Evolutionary conservation across 768 basidiomycete species (phyloP).

Genomic region (Lactarius hengduanensis): DNA sequence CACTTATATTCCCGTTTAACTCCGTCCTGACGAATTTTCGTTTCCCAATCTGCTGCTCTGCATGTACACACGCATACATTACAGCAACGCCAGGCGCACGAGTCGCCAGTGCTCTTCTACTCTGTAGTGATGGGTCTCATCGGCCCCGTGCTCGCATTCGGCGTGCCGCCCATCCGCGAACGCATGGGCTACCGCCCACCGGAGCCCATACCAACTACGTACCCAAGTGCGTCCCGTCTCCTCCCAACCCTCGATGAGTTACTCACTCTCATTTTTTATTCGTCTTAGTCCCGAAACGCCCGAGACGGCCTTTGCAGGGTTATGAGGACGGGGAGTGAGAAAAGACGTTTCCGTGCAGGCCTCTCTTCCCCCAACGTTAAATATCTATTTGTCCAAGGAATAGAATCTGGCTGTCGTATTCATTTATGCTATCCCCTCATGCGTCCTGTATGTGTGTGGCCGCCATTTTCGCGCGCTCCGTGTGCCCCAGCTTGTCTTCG

Average conservation of each 20-base stretch:
- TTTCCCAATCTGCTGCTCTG: not conserved
- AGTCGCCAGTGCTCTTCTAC: slow-evolving; percentile 88
- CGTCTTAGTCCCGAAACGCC: slow-evolving; percentile 62
- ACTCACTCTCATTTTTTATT: not conserved
- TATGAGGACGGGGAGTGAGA: slow-evolving; percentile 61
- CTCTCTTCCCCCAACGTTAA: not conserved
- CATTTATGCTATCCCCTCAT: not conserved
- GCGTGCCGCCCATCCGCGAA: slow-evolving; percentile 77
- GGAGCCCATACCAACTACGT: slow-evolving; percentile 71
- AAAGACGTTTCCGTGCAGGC: not conserved
- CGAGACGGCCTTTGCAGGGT: slow-evolving; percentile 64
- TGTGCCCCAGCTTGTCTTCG: not conserved
- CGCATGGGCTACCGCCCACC: slow-evolving; percentile 69
- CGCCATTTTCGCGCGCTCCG: too few species aligned
- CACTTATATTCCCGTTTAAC: not conserved
- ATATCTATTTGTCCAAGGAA: not conserved
- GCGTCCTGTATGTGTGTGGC: not conserved
- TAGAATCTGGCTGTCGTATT: not conserved
- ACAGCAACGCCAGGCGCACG: slow-evolving; percentile 89
- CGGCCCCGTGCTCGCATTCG: slow-evolving; percentile 72
- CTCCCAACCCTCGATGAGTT: too few species aligned
- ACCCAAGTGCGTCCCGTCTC: slow-evolving; percentile 58
- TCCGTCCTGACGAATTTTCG: not conserved
- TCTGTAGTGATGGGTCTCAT: slow-evolving; percentile 71
- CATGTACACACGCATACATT: not conserved